Base-by-base conservation (phyloP, 441 rosid species). In the Croton laevigatus region DNA sequence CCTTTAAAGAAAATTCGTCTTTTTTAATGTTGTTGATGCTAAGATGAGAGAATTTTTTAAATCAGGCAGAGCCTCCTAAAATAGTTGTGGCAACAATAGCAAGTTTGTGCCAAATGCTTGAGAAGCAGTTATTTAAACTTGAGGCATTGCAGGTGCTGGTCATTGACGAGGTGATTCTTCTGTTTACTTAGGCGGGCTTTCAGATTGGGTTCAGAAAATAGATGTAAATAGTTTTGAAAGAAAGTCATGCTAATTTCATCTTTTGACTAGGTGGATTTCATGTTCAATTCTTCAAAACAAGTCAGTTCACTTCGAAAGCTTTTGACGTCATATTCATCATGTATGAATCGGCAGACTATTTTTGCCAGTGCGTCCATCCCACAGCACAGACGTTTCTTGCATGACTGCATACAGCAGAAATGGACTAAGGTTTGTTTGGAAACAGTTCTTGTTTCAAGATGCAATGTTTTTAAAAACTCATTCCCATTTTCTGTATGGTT, bases 291-390 rank as follows among this genome's bases (percentile, higher is more conserved):
- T 62, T 87, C 95, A n/a, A 91, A 85, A 78, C 88, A 91, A 86
- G 91, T 83, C 71, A 86, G 90, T 75, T 85, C 88, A 73, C 81
- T 91, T 60, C 75, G 86, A 76, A 91, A 87, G 91, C 89, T 94
- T 70, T 75, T 94, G 84, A 88, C 89, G 8, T 76, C 78, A n/a
- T 91, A 88, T 74, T 91, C 97, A 3, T 90, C 93, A 13, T 83
- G 88, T 81, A 79, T 80, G 72, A 80, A 69, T 77, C 87, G 89
- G 54, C 97, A 88, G 83, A 94, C 94, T 7, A 81, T 94, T 80
- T 88, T 94, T 73, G 94, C 96, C 38, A 89, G 98, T 80, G 98
- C 98, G 66, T 91, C 98, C 69, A 88, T 91, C 66, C 97, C 97
- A 52, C 96, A 91, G 77, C 97, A 90, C 69, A 86, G 82, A 44